Base-by-base conservation (phyloP, 345 rosid genomes). In the Raphanus sativus region DNA sequence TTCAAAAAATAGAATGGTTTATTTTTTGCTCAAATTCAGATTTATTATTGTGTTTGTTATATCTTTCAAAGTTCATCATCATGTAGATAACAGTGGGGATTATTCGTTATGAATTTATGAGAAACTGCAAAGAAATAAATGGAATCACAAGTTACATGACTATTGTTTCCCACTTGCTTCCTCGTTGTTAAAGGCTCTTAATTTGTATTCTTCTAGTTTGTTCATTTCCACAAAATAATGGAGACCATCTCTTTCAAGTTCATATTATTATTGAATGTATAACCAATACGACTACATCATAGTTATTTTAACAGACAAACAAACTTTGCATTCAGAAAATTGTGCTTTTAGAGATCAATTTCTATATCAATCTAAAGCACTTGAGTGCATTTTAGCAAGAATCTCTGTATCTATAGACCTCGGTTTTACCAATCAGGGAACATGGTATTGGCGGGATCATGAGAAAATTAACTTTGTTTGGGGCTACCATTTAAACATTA, bases 131-230 rank as follows among this genome's bases (percentile, higher is more conserved):
- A 74, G 67, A 62, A 69, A 62, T 68, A 68, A 79, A 79, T 73
- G 74, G 40, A 62, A 66, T 74, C 78, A 79, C 78, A 74, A 24
- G 78, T 79, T 79, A 62, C 62, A 62, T 55, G 78, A 48, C 70
- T 52, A 73, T 38, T 25, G 1, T 67, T 34, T 12, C n/a, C 81
- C 77, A 67, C 78, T 79, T 73, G 82, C 66, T 62, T 62, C 55
- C 66, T 45, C 33, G 61, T 65, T 50, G 21, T 58, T 38, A 25
- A 24, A 71, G 45, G 52, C 32, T 62, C 3, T 71, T 59, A 58
- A 30, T 71, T 70, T 64, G 17, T 17, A 56, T 28, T 29, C 42
- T 69, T 38, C 5, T 34, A 28, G 29, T 36, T 65, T 66, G 68
- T 78, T 59, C 45, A 12, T 58, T 59, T 40, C 13, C 16, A 45